Conservation (phyloP, 2,329 filamentous ascomycete species). For the Hirsutella minnesotensis region DNA sequence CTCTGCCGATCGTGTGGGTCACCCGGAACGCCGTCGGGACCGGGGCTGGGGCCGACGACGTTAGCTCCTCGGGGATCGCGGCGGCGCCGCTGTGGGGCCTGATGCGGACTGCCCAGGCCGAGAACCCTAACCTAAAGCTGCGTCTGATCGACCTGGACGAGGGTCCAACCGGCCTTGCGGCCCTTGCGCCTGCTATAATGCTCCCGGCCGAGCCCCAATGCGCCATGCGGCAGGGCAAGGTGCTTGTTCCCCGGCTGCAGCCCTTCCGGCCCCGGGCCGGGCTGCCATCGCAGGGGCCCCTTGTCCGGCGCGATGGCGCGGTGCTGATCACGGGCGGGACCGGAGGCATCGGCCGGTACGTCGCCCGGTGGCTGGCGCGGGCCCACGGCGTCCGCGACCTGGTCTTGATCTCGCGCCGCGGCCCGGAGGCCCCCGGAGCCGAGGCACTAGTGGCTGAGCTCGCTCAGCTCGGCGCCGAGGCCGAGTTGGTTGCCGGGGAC, state of each 20-base stretch:
- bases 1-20: conserved; percentile 5
- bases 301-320: conserved; percentile 6
- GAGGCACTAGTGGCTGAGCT: conserved; percentile 4
- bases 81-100: conserved; percentile 8
- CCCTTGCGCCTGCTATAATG: background rate
- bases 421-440: conserved; percentile 4
- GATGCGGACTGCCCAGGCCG: conserved; percentile 8
- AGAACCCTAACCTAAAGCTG: conserved; percentile 7
- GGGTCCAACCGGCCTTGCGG: background rate
- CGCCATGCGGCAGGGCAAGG: conserved; percentile 3
- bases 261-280: background rate
- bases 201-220: conserved; percentile 5
- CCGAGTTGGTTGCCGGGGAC: conserved; percentile 4
- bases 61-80: conserved; percentile 1
- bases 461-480: conserved; percentile 5
- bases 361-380: conserved; percentile 5
- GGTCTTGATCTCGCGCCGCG: conserved; percentile 6
- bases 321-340: conserved; percentile 9
- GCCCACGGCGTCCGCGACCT: conserved; percentile 6
- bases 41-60: conserved; percentile 3
- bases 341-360: conserved; percentile 5
- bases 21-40: conserved; percentile 4
- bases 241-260: conserved; percentile 7
- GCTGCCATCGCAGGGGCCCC: background rate
- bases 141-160: conserved; percentile 7